Base-by-base conservation (phyloP, 2,329 filamentous ascomycete genomes). In the Arthrinium puccinioides region DNA sequence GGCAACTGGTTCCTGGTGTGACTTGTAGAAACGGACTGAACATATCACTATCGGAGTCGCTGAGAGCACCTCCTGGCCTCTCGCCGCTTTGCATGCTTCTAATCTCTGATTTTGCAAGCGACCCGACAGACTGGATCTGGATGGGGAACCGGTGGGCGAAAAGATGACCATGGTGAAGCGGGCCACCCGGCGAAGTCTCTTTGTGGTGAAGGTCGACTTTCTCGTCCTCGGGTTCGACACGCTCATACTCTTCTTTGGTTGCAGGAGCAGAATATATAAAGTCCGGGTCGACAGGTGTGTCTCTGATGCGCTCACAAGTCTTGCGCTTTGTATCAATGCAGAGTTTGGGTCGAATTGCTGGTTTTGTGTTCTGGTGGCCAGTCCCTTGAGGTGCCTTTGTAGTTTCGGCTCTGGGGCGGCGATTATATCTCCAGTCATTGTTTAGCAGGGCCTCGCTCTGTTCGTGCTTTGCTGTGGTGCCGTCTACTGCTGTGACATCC, bases 181-280 rank as follows among this genome's bases (percentile, higher is more conserved):
- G n/a, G n/a, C n/a, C n/a, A n/a, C n/a, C n/a, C n/a, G n/a, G n/a
- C n/a, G n/a, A n/a, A n/a, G n/a, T n/a, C n/a, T n/a, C n/a, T n/a
- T n/a, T n/a, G n/a, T n/a, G n/a, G n/a, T n/a, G n/a, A n/a, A n/a
- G n/a, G n/a, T 14, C 14, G n/a, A 14, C 3, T 23, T 34, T n/a
- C 15, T 9, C 3, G 7, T 11, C 11, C 21, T 34, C 14, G 20
- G 14, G 8, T 8, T 13, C 20, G 30, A 32, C n/a, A 32, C 16
- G 30, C n/a, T 32, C 18, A 8, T 18, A 23, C 28, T 34, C 37
- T 20, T 34, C 20, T 21, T 33, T 33, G 6, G 31, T 54, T 55
- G 53, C 43, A 11, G 54, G 54, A 2, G 54, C 52, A 4, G 54
- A 56, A 25, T 48, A 38, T 24, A 54, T 55, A 11, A 52, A 48